Base-by-base conservation (phyloP, 2,329 filamentous ascomycete genomes). In the Uncinocarpus reesii region DNA sequence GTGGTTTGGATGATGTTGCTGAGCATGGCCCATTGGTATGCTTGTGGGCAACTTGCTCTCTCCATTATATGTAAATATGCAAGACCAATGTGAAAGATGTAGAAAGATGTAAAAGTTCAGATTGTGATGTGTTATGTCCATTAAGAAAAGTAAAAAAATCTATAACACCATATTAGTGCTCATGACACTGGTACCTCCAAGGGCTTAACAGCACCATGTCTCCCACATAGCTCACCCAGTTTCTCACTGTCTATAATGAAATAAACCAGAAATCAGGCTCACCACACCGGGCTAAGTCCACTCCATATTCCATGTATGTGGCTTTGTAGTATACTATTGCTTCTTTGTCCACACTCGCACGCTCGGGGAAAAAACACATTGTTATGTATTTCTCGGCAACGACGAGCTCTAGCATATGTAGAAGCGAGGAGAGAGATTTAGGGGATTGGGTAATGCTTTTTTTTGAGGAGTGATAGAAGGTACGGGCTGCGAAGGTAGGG, bases 301-400 rank as follows among this genome's bases (percentile, higher is more conserved):
- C 49, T 52, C 53, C 53, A 50, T 53, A 32, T 31, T 51, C 52
- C 21, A 54, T 49, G 42, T 34, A 48, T 44, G 42, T 46, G 57
- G 58, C 55, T 58, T 51, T 49, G 57, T 55, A 51, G 65, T 53
- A 72, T 65, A 62, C 63, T 76, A 65, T 77, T 70, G 74, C 74
- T 76, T 75, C 73, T 65, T 60, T 71, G 71, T 77, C 74, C 72
- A 77, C 74, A 76, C 74, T 71, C 65, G 67, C 69, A 60, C 71
- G 69, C 68, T 71, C 71, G 73, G 64, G 64, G 65, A 59, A 59
- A 40, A 37, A 23, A 10, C n/a, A n/a, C n/a, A n/a, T n/a, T n/a
- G n/a, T n/a, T n/a, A n/a, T 4, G 4, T n/a, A 21, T 36, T 37
- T 63, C 65, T 68, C 62, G 70, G 61, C 66, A 66, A 70, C 67